A percentile compares a stretch with the other conserved stretches of the same genome.
Evolutionary conservation across 129 eudicot species (phyloP).

Genomic region (Flaveria brownii): DNA sequence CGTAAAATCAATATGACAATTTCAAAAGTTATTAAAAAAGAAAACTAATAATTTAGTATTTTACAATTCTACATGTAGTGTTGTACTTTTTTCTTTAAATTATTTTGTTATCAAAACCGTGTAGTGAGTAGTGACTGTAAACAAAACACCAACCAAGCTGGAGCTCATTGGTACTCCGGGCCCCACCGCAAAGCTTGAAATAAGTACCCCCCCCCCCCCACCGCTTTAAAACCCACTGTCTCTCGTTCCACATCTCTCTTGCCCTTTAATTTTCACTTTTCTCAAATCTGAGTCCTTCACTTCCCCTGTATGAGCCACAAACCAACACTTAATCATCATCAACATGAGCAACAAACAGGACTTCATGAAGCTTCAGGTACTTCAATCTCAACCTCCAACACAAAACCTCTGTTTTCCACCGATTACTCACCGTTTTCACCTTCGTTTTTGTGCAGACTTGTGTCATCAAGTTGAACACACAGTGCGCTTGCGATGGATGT

Average conservation of each 20-base stretch:
- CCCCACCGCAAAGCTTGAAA: constrained; percentile 32
- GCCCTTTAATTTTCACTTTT: background rate
- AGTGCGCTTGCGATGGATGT: constrained; percentile 82
- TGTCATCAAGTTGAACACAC: constrained; percentile 73
- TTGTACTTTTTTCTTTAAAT: background rate
- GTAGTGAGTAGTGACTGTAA: background rate
- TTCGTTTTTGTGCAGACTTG: constrained; percentile 54
- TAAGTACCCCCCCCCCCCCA: constrained; percentile 22
- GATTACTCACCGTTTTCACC: background rate
- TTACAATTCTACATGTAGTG: no score
- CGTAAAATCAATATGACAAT: no score
- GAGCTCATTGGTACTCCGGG: constrained; percentile 28
- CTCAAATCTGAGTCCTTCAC: background rate
- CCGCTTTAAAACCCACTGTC: constrained; percentile 35
- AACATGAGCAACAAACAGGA: constrained; percentile 60
- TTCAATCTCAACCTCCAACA: background rate
- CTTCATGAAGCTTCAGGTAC: constrained; percentile 71
- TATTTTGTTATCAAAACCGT: background rate
- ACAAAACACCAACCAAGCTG: constrained; percentile 31
- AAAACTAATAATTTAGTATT: no score
- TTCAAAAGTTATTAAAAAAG: no score
- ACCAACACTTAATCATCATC: background rate
- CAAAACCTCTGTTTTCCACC: background rate
- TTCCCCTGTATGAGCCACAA: background rate
- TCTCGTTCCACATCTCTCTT: constrained; percentile 6